Base-by-base conservation (phyloP, 306 rosid genomes). In the Rosa rugosa region DNA sequence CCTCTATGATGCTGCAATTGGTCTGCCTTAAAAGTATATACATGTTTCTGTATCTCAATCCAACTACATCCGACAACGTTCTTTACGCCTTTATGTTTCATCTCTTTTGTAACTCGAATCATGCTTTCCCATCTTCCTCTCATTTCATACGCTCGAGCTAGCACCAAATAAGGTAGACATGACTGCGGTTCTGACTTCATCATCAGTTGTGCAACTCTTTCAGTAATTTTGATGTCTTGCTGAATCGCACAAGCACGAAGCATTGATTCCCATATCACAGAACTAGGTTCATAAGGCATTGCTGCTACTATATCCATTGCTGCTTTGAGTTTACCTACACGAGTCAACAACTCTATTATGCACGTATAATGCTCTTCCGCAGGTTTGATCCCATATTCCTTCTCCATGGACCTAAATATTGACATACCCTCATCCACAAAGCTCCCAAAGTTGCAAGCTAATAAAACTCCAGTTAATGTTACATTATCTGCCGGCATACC, bases 101-200 rank as follows among this genome's bases (percentile, higher is more conserved):
- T 71, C 67, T 86, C 88, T 71, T 88, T 89, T 72, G 86, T 90
- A 70, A 85, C 83, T 45, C 91, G 88, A 83, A 91, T 82, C 73
- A 81, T 73, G 76, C 93, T 88, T 87, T 94, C 96, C 98, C 98
- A 94, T 81, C 73, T 81, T 63, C 92, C 93, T 76, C 87, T 85
- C 83, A 85, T 82, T 71, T 81, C 85, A 86, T 89, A 94, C 56
- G 85, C 87, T 56, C 68, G 84, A 72, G 90, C 90, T 82, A 90
- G 79, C 47, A 88, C 90, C 66, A 82, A 44, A 83, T 89, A 89
- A 45, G 96, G 98, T 47, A 92, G 73, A 72, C 85, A 67, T 72
- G 85, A 83, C 4, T 83, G 80, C 11, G 92, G 90, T 60, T 86
- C 91, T 68, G 77, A 78, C 81, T 85, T 88, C 76, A 88, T 86